Conservation (phyloP, 805 yeast genomes). For the Yamadazyma kitorensis region DNA sequence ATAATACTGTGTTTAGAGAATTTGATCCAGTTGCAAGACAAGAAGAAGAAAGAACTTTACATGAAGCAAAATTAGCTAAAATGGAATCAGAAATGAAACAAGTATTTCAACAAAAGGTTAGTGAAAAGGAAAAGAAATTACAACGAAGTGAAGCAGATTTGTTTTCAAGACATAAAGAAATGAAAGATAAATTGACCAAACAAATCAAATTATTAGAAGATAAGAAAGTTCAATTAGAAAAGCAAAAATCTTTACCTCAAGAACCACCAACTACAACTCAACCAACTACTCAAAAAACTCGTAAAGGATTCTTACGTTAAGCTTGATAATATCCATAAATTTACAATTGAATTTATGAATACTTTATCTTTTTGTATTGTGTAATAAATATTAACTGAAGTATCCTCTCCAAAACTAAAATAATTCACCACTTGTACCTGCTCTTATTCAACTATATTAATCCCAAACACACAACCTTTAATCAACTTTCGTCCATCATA, state of each 20-base stretch:
- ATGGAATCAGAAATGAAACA: conserved; percentile 96
- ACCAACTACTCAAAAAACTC: conserved; percentile 53
- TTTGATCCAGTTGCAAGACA: conserved; percentile 90
- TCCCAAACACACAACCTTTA: no score
- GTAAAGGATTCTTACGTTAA: conserved; percentile 79
- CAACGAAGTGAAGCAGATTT: conserved; percentile 96
- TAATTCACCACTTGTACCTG: no score
- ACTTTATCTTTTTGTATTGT: no score
- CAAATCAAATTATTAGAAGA: conserved; percentile 90
- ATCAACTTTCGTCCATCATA: no score
- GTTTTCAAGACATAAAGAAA: conserved; percentile 92
- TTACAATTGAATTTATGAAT: no score
- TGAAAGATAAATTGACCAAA: conserved; percentile 89
- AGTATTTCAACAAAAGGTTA: conserved; percentile 93
- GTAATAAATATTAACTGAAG: no score
- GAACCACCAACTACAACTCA: conserved; percentile 44
- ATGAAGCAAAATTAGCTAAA: conserved; percentile 89
- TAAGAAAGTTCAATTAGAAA: conserved; percentile 77
- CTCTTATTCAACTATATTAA: no score
- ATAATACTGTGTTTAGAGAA: conserved; percentile 87
- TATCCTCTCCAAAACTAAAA: no score
- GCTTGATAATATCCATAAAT: background rate
- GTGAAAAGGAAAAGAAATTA: conserved; percentile 94
- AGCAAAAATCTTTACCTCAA: conserved; percentile 49
- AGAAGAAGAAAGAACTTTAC: conserved; percentile 89